phyloP scores from a whole-genome alignment of 1,284 basidiomycete genomes.

The Apiotrichum gracile region DNA sequence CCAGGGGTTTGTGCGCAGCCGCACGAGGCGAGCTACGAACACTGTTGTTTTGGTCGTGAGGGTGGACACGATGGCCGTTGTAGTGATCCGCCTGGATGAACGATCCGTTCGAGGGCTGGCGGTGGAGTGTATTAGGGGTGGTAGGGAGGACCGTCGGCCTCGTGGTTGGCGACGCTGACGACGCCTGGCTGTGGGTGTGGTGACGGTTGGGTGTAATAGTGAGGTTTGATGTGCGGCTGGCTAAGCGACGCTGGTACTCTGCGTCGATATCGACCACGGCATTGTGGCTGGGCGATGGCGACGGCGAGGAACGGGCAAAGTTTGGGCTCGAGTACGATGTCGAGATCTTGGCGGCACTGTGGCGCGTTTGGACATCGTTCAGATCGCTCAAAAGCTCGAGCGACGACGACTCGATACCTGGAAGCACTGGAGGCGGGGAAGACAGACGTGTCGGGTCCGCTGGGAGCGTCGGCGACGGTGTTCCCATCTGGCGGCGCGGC shows the following conservation, averaged over 20 bases:
- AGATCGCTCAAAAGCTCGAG: not conserved
- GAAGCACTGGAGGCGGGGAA: not conserved
- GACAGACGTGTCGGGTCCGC: not conserved
- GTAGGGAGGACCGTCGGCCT: not conserved
- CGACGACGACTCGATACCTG: not conserved
- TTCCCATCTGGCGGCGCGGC: not conserved
- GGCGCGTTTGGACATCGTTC: not conserved
- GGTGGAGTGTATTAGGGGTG: not conserved
- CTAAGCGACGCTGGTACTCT: conserved; percentile 4
- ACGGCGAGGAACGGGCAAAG: not conserved
- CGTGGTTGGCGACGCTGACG: not conserved
- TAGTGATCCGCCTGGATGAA: not conserved
- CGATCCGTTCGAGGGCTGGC: too few species aligned
- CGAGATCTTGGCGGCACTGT: too few species aligned
- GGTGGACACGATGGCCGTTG: not conserved
- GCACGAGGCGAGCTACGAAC: not conserved
- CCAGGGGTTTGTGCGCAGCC: not conserved
- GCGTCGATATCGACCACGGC: conserved; percentile 1
- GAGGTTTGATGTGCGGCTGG: conserved; percentile 2
- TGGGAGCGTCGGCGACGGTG: not conserved
- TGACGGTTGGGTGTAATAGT: not conserved
- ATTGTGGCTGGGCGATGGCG: not conserved
- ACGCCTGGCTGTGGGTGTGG: not conserved
- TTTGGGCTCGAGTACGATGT: too few species aligned
- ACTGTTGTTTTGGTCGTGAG: not conserved